Evolutionary conservation across 108 stramenopile species (phyloP).

Genomic region (Schizochytrium sp.): DNA sequence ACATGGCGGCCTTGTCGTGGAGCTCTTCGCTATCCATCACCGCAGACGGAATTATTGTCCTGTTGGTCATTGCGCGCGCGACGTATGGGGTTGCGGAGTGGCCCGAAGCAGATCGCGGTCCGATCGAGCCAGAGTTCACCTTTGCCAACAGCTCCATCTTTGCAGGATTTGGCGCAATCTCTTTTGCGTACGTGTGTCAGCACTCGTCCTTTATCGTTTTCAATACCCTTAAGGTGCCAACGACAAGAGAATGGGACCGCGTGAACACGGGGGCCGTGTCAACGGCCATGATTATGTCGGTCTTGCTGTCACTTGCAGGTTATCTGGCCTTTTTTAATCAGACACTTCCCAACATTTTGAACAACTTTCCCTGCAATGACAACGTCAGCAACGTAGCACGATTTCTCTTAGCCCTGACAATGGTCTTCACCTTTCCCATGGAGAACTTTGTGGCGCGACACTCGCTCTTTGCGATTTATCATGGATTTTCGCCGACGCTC

Average conservation of each 20-base stretch:
- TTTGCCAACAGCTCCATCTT: constrained; percentile 18
- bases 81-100: neutral
- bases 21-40: constrained; percentile 28
- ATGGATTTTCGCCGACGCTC: neutral
- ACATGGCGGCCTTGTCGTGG: constrained; percentile 24
- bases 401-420: constrained; percentile 32
- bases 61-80: neutral
- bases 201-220: constrained; percentile 43
- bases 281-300: constrained; percentile 22
- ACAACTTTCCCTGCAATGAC: constrained; percentile 31
- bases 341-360: constrained; percentile 37
- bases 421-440: constrained; percentile 31
- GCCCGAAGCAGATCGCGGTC: neutral
- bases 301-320: constrained; percentile 25
- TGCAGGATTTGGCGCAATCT: constrained; percentile 40
- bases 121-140: neutral
- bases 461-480: neutral
- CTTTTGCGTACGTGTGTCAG: constrained; percentile 53
- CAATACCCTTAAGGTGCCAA: constrained; percentile 24
- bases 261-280: constrained; percentile 22
- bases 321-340: constrained; percentile 29
- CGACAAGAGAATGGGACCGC: constrained; percentile 25
- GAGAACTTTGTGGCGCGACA: constrained; percentile 28
- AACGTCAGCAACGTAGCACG: constrained; percentile 23
- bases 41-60: constrained; percentile 18